Percentiles rank a stretch among this genome's conserved stretches.
These are phyloP conservation scores for Calonectria montana DNA, from an alignment of 2,329 filamentous ascomycete species.

Conservation along the genomic window DNA sequence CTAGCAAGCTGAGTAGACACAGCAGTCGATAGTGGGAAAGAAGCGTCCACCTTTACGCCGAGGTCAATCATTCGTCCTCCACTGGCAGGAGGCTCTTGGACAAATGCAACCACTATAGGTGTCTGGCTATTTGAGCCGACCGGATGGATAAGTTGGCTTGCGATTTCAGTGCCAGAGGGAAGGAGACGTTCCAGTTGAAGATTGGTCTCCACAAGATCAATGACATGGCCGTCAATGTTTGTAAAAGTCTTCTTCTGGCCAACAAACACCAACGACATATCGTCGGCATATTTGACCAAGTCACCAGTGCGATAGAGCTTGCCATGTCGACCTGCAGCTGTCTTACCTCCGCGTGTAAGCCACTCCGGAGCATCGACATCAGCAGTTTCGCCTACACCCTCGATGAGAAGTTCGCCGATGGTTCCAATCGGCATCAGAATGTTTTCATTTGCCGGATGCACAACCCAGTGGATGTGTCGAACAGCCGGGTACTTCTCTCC, in stretches of 20 bases:
- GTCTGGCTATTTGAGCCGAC: constrained; percentile 34
- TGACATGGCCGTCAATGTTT: constrained; percentile 37
- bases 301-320: constrained; percentile 41
- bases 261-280: constrained; percentile 37
- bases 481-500: constrained; percentile 38
- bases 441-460: constrained; percentile 38
- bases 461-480: constrained; percentile 43
- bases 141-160: constrained; percentile 34
- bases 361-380: constrained; percentile 35
- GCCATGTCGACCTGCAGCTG: constrained; percentile 33
- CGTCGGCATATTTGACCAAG: constrained; percentile 40
- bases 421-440: constrained; percentile 45
- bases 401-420: constrained; percentile 52
- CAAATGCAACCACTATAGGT: constrained; percentile 33
- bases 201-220: constrained; percentile 39
- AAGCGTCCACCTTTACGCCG: neutral
- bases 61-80: constrained; percentile 26
- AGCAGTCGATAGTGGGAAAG: constrained; percentile 24
- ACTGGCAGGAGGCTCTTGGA: constrained; percentile 12
- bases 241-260: constrained; percentile 36
- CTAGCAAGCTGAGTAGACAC: constrained; percentile 35
- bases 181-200: constrained; percentile 36
- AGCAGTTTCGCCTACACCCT: constrained; percentile 36
- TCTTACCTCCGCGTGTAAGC: constrained; percentile 30
- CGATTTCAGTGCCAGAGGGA: constrained; percentile 20